Evolutionary conservation across 2,329 filamentous ascomycete genomes (phyloP), one percentile per base, ranked within the genome.

Genomic region (Microcyclosporella mali): DNA sequence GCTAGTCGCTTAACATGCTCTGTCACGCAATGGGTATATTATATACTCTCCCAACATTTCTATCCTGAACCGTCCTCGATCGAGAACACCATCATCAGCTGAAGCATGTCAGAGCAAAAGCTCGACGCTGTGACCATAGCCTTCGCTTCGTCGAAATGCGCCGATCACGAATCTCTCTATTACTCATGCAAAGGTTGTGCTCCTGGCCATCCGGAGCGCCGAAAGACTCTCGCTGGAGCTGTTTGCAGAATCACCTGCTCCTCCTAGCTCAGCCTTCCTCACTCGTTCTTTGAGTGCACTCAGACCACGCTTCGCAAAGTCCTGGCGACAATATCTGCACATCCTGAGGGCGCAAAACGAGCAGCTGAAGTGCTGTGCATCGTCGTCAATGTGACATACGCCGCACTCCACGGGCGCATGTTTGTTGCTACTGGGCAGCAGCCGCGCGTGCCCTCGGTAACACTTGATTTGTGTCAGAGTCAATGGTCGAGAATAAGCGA

Each of bases 321-420:
- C 47, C 33, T 45, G 46, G 12, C 51, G 47, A 42, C 57, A 60
- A 32, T 52, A 47, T 35, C 43, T 40, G 32, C 57, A 60, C 54
- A 60, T 60, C 6, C 57, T 37, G 30, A 60, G 14, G 15, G 56
- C 56, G 25, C 41, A 44, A 58, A 59, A 62, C 17, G 46, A 53
- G 40, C 60, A 63, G 30, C 52, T 59, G 46, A 52, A 62, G 31
- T 60, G 55, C 37, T 57, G 55, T 7, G 37, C 43, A 25, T 56
- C 55, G 37, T 60, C 56, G 36, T 62, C 60, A 30, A 53, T 55
- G 35, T 62, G 58, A 43, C 60, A 63, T 10, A 63, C 52, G 10
- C 57, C 56, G 45, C 60, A 63, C 43, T 62, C 60, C 15, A 63
- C 59, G 4, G 58, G 59, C 15, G 58, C 58, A 28, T 51, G 38